phyloP scores from a whole-genome alignment of 2,329 filamentous ascomycete genomes.

The Ophiostoma piceae region DNA sequence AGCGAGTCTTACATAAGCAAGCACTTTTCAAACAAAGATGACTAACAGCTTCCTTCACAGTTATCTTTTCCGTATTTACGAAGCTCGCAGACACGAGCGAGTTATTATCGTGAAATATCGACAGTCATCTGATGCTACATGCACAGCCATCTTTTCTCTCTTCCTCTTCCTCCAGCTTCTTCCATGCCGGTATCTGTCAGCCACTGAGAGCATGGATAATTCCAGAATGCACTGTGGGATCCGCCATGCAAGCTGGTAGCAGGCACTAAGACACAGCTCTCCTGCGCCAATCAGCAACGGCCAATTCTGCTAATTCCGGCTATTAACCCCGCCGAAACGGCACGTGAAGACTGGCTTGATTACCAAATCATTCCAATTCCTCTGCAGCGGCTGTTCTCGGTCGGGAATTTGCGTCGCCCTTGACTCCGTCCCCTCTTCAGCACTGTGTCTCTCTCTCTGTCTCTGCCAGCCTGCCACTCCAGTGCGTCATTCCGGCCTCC shows the following conservation, averaged over 20 bases:
- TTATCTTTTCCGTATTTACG: not conserved
- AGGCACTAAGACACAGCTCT: constrained; percentile 1
- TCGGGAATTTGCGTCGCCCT: constrained; percentile 3
- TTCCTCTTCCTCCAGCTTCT: not conserved
- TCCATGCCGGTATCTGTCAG: not conserved
- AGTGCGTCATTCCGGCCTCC: constrained; percentile 21
- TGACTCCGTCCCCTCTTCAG: not conserved
- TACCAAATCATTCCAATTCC: not conserved
- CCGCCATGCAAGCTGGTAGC: not conserved
- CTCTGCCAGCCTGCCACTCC: not conserved
- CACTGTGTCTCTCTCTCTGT: too few species aligned
- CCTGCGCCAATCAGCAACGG: not conserved
- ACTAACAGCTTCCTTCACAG: not conserved
- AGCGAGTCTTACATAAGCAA: not conserved
- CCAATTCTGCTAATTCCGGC: constrained; percentile 14
- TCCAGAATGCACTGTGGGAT: constrained; percentile 9
- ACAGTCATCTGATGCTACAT: not conserved
- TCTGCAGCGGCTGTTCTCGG: not conserved
- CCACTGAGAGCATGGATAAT: constrained; percentile 13
- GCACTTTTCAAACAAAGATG: not conserved
- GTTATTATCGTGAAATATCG: not conserved
- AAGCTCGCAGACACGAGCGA: not conserved
- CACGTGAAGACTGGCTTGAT: constrained; percentile 13
- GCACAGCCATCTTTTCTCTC: not conserved
- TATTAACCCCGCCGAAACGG: constrained; percentile 18